These are phyloP conservation scores for Themeda triandra DNA, from an alignment of 176 grass and related monocot species.

Conservation along the genomic window DNA sequence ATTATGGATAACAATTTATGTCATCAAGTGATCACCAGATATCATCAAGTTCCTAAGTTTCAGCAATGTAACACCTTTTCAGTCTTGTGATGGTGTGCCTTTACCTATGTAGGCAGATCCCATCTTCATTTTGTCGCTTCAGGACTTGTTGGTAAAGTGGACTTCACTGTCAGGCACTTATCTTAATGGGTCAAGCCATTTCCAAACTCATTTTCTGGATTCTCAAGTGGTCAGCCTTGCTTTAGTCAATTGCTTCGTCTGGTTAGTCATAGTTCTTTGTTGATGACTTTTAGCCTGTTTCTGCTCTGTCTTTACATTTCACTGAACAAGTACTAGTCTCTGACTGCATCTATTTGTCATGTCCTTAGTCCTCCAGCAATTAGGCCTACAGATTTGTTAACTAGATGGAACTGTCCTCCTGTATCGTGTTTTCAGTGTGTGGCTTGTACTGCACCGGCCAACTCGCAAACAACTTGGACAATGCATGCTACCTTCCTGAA, in stretches of 20 bases:
- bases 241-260: conserved; percentile 28
- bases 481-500: conserved; percentile 91
- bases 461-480: conserved; percentile 90
- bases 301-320: background rate
- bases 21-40: too few relatives aligned
- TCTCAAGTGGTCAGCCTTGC: conserved; percentile 84
- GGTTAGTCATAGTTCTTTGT: conserved; percentile 33
- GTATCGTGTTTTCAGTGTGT: conserved; percentile 57
- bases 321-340: background rate
- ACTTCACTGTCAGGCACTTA: conserved; percentile 97
- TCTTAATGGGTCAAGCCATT: conserved; percentile 71
- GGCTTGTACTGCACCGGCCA: conserved; percentile 60
- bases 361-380: background rate
- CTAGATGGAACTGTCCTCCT: conserved; percentile 6
- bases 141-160: conserved; percentile 92
- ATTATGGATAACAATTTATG: too few relatives aligned
- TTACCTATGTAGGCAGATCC: conserved; percentile 10
- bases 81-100: too few relatives aligned
- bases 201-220: conserved; percentile 61
- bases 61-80: too few relatives aligned
- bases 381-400: background rate
- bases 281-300: background rate
- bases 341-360: background rate
- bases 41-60: too few relatives aligned
- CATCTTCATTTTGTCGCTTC: conserved; percentile 24